A percentile compares a stretch with the other conserved stretches of the same genome.
Evolutionary conservation across 1,139 yeast genomes (phyloP).

Genomic region (Yamadazyma atlantica): DNA sequence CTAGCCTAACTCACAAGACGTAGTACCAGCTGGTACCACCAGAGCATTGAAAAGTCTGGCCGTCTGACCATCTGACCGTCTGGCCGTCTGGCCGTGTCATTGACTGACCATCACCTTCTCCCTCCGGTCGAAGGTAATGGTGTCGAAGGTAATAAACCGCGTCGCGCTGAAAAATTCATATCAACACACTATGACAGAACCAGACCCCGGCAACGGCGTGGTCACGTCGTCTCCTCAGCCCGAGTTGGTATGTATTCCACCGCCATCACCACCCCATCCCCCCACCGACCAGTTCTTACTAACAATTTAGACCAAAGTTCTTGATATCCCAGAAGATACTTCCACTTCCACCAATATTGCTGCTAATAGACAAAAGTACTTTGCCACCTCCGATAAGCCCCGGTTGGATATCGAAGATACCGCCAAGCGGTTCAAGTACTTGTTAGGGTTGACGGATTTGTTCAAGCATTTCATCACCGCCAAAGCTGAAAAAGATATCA

Average conservation of each 20-base stretch:
- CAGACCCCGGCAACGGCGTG: background rate
- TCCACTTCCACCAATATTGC: constrained; percentile 15
- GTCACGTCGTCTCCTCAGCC: constrained; percentile 2
- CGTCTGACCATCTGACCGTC: too few relatives aligned
- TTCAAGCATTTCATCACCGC: constrained; percentile 69
- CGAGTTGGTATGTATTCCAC: background rate
- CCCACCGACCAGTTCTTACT: background rate
- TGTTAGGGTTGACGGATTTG: constrained; percentile 64
- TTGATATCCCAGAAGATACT: constrained; percentile 2
- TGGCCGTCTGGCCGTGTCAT: too few relatives aligned
- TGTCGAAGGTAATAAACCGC: background rate
- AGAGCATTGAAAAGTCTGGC: too few relatives aligned
- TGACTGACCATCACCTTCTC: too few relatives aligned
- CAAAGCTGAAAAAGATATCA: constrained; percentile 63
- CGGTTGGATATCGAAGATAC: constrained; percentile 53
- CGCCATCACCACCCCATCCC: background rate
- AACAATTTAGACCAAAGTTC: constrained; percentile 1
- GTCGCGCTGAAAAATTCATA: background rate
- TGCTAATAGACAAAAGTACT: constrained; percentile 31
- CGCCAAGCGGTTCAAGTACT: constrained; percentile 61
- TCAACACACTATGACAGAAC: background rate
- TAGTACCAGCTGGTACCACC: too few relatives aligned
- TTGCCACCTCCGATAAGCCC: constrained; percentile 48
- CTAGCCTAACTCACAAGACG: too few relatives aligned
- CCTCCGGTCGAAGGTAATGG: background rate